phyloP scores from a whole-genome alignment of 805 yeast species.

The Spathaspora arborariae region DNA sequence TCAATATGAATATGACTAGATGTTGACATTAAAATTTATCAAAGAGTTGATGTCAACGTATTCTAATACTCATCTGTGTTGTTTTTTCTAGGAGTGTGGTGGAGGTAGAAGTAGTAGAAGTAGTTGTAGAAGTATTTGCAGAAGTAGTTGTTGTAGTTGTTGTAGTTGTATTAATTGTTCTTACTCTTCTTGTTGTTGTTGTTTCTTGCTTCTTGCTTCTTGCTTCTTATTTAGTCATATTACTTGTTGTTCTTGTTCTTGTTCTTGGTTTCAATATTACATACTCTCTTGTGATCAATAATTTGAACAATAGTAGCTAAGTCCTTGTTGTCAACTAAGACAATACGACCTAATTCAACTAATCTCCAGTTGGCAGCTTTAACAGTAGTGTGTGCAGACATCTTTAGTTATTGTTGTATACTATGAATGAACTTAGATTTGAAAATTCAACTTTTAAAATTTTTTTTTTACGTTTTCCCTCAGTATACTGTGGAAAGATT shows the following conservation, averaged over 20 bases:
- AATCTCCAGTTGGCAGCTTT: conserved; percentile 98
- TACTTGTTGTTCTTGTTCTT: not conserved
- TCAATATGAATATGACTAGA: too few species aligned
- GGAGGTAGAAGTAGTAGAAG: too few species aligned
- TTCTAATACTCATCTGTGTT: too few species aligned
- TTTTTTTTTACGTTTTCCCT: not conserved
- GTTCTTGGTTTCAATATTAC: conserved; percentile 24
- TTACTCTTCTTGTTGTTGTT: too few species aligned
- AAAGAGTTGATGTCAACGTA: too few species aligned
- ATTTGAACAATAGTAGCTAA: conserved; percentile 97
- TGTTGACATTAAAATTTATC: too few species aligned
- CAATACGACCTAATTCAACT: conserved; percentile 99
- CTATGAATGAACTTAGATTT: not conserved
- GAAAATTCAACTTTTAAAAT: not conserved
- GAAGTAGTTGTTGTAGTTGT: too few species aligned
- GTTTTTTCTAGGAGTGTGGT: too few species aligned
- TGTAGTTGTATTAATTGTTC: too few species aligned
- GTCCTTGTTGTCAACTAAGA: conserved; percentile 79
- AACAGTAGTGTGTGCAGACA: conserved; percentile 48
- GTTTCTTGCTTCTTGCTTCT: not conserved
- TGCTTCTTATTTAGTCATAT: not conserved
- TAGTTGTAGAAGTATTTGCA: too few species aligned
- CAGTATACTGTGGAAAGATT: not conserved
- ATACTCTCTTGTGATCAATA: conserved; percentile 98
- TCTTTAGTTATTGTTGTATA: conserved; percentile 9